These are phyloP conservation scores for Alloteropsis semialata DNA, from an alignment of 176 grass and related monocot genomes.

Conservation along the genomic window DNA sequence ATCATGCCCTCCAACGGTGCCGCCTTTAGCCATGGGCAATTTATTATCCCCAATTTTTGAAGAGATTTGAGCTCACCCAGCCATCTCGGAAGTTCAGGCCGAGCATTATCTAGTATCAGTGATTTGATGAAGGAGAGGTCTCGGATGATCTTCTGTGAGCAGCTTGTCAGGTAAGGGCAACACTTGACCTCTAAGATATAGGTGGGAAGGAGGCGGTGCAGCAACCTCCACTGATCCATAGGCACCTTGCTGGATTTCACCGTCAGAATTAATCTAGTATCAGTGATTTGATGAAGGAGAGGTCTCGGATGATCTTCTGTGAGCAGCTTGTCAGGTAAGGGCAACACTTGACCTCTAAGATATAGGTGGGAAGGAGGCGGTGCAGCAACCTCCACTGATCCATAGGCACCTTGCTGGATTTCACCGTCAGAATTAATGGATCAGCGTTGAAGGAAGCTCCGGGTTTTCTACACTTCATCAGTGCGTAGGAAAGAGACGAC, in stretches of 20 bases:
- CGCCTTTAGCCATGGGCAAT: neutral
- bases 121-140: neutral
- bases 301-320: neutral
- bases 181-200: neutral
- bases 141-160: neutral
- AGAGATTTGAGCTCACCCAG: neutral
- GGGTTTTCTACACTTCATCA: too few species aligned
- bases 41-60: accelerated
- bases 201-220: neutral
- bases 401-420: neutral
- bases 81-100: neutral
- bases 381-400: neutral
- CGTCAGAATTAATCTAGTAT: neutral
- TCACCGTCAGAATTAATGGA: neutral
- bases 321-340: neutral
- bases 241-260: neutral
- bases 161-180: neutral
- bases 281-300: neutral
- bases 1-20: neutral
- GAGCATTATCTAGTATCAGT: neutral
- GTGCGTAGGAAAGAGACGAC: too few species aligned
- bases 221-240: neutral
- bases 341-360: neutral
- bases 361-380: neutral
- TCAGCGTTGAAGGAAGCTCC: too few species aligned